phyloP scores from a whole-genome alignment of 202 grass and related monocot genomes.

The Brachypodium distachyon region DNA sequence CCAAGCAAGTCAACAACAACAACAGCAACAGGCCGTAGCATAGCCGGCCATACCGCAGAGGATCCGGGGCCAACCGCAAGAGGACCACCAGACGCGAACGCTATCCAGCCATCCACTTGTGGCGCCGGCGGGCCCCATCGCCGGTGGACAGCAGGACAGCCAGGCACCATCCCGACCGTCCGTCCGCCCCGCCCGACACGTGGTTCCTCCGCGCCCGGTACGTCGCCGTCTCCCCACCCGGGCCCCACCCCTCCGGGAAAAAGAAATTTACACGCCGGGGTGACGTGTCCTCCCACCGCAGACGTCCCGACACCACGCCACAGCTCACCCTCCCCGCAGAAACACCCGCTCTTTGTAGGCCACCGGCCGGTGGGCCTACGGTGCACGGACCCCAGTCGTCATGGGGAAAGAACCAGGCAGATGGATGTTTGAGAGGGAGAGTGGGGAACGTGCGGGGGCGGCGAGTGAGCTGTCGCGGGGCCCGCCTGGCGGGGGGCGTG shows the following conservation, averaged over 20 bases:
- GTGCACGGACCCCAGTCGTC: too few relatives aligned
- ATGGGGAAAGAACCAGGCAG: too few relatives aligned
- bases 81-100: background rate
- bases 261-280: background rate
- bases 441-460: background rate
- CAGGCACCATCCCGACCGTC: constrained; percentile 1
- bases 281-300: constrained; percentile 23
- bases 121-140: background rate
- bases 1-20: too few relatives aligned
- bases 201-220: background rate
- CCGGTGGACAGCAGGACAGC: background rate
- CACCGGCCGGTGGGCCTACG: too few relatives aligned
- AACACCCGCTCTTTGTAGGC: too few relatives aligned
- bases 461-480: constrained; percentile 28
- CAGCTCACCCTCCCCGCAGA: background rate
- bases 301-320: background rate
- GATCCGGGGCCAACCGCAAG: background rate
- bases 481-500: background rate
- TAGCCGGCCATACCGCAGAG: background rate
- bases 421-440: background rate
- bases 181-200: constrained; percentile 5
- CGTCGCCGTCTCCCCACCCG: constrained; percentile 10
- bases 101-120: constrained; percentile 29
- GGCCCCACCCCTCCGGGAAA: too few relatives aligned
- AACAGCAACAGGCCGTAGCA: too few relatives aligned